Evolutionary conservation across 805 yeast genomes (phyloP).

Genomic region (Wickerhamiella vanderwaltii): DNA sequence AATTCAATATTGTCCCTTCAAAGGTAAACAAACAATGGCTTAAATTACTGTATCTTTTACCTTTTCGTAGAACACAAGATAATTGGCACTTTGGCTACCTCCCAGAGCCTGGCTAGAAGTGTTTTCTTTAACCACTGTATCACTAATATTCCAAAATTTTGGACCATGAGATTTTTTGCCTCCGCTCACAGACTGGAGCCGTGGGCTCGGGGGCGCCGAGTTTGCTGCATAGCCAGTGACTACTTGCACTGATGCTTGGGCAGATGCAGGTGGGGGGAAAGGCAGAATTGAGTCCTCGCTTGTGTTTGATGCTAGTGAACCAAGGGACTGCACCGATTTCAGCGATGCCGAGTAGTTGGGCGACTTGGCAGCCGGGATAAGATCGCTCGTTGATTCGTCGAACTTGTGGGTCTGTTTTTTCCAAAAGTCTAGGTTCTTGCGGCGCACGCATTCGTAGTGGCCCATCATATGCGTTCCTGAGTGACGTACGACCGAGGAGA

Average conservation of each 20-base stretch:
- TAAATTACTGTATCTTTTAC: too few species aligned
- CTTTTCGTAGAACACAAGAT: slow-evolving; percentile 56
- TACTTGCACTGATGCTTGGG: slow-evolving; percentile 1
- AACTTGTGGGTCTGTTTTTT: not conserved
- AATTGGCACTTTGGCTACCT: slow-evolving; percentile 68
- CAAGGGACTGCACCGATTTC: not conserved
- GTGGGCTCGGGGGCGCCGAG: not conserved
- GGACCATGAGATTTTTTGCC: not conserved
- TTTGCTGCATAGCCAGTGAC: not conserved
- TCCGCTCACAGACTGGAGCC: not conserved
- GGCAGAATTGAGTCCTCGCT: slow-evolving; percentile 3
- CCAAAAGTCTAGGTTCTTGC: slow-evolving; percentile 35
- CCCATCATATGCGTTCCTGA: slow-evolving; percentile 82
- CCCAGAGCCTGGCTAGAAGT: slow-evolving; percentile 43
- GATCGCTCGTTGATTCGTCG: not conserved
- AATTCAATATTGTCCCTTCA: too few species aligned
- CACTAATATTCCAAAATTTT: slow-evolving; percentile 67
- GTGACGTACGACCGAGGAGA: slow-evolving; percentile 70
- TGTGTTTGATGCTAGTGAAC: not conserved
- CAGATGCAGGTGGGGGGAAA: slow-evolving; percentile 8
- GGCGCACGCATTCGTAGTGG: slow-evolving; percentile 79
- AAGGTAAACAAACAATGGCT: too few species aligned
- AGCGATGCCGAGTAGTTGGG: slow-evolving; percentile 1
- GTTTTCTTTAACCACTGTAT: slow-evolving; percentile 54
- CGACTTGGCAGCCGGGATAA: not conserved